Evolutionary conservation across 345 rosid species (phyloP), one percentile per base, ranked within the genome.

Genomic region (Cochlearia excelsa): DNA sequence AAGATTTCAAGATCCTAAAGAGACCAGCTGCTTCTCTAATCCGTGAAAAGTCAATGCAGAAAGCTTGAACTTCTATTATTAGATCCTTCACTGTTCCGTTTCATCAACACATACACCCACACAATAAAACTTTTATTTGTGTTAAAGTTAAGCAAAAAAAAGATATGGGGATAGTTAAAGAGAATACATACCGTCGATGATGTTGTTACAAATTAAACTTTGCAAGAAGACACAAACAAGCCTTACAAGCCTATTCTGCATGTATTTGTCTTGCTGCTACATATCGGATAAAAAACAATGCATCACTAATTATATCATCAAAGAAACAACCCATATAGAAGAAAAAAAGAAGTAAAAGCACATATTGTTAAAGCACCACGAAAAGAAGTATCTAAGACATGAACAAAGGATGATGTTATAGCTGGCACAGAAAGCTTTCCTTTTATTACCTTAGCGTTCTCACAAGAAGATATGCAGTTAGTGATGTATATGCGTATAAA

Each of bases 201-300:
- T 86, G 63, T 84, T 85, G 66, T 93, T 93, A 26, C 96, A 86
- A 68, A 93, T 93, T 71, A 89, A 74, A 72, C 94, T 82, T 77
- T 93, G 97, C 54, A 93, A 77, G 92, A 93, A 93, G 56, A 87
- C 97, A 62, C 99, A 93, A 37, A 93, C 97, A 65, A 93, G 99
- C 61, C 99, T 82, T 31, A 89, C 99, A 42, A 93, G 97, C 76
- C 99, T 84, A 79, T 85, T 93, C 83, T 93, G 97, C 97, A 93
- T 87, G 82, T 89, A 89, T 71, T 85, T 93, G 65, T 93, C 97
- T 95, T 93, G 93, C 60, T 80, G 81, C 75, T 71, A 46, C 57
- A 44, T 40, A 71, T 23, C 34, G 31, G n/a, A n/a, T n/a, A n/a
- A n/a, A 44, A 38, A 70, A 46, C 63, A 54, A 69, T 57, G n/a